Percentiles rank a stretch among this genome's conserved stretches.
These are phyloP conservation scores for Pseudopithomyces maydicus DNA, from an alignment of 2,329 filamentous ascomycete genomes.

Conservation along the genomic window DNA sequence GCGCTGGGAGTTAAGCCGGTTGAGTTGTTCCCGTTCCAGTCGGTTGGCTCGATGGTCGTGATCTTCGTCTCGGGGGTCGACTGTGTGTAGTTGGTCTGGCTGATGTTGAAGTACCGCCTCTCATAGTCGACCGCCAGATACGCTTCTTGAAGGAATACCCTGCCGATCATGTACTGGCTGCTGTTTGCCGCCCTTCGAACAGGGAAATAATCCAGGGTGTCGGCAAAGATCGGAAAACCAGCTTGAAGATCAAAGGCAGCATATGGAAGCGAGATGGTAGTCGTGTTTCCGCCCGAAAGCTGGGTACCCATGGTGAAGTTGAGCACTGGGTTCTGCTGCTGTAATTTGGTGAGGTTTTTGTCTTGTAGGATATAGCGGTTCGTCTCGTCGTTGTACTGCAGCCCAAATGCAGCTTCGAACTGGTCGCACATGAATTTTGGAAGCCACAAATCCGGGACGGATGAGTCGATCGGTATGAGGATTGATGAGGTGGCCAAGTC, in stretches of 20 bases:
- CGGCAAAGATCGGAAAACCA: slow-evolving; percentile 46
- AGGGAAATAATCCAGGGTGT: slow-evolving; percentile 66
- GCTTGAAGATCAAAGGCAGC: slow-evolving; percentile 51
- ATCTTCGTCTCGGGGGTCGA: slow-evolving; percentile 22
- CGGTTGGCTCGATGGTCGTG: slow-evolving; percentile 25
- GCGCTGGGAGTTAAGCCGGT: no score
- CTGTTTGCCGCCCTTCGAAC: slow-evolving; percentile 60
- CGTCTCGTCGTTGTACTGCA: not conserved
- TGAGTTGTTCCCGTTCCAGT: no score
- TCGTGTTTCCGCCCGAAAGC: slow-evolving; percentile 26
- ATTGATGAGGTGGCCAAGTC: not conserved
- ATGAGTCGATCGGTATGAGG: not conserved
- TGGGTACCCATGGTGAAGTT: not conserved
- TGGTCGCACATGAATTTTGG: not conserved
- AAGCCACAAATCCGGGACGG: not conserved
- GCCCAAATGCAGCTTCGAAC: not conserved
- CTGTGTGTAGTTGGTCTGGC: slow-evolving; percentile 35
- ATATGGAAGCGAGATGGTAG: slow-evolving; percentile 51
- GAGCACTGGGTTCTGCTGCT: not conserved
- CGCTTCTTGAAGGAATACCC: slow-evolving; percentile 71
- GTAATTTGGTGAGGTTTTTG: not conserved
- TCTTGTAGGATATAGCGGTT: not conserved
- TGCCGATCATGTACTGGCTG: slow-evolving; percentile 64
- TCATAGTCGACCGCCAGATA: slow-evolving; percentile 54
- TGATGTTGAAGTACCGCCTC: slow-evolving; percentile 50